These are phyloP conservation scores for Xylaria sp. DNA, from an alignment of 2,329 filamentous ascomycete genomes.

Conservation along the genomic window DNA sequence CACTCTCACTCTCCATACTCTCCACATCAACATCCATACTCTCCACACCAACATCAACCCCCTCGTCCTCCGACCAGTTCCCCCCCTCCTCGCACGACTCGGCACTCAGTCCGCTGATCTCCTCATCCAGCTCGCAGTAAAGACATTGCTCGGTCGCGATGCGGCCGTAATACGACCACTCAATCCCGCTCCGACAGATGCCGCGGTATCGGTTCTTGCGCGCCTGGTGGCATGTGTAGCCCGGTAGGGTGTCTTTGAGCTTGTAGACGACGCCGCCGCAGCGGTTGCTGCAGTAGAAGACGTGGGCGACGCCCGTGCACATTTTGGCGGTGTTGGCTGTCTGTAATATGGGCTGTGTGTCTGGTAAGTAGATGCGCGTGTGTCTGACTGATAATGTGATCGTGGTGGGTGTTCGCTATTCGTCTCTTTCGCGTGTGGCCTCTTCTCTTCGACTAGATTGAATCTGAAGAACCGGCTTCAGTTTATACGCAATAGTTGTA, in stretches of 20 bases:
- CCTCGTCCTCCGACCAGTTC: slow-evolving; percentile 10
- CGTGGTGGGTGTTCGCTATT: background rate
- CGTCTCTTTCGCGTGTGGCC: background rate
- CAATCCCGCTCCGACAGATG: slow-evolving; percentile 22
- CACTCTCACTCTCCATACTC: too few relatives aligned
- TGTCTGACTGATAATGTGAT: background rate
- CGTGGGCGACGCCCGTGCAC: slow-evolving; percentile 23
- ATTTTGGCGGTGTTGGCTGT: slow-evolving; percentile 9
- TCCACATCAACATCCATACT: background rate
- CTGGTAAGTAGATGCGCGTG: background rate
- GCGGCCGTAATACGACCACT: slow-evolving; percentile 16
- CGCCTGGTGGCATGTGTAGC: slow-evolving; percentile 23
- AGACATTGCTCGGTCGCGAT: slow-evolving; percentile 18
- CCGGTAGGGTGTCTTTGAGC: slow-evolving; percentile 8
- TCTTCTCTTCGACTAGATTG: background rate
- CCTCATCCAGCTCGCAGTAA: slow-evolving; percentile 21
- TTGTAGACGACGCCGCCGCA: slow-evolving; percentile 19
- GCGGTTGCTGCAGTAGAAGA: slow-evolving; percentile 11
- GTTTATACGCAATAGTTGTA: background rate
- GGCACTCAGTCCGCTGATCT: slow-evolving; percentile 11
- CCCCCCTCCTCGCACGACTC: slow-evolving; percentile 14
- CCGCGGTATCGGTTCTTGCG: slow-evolving; percentile 9
- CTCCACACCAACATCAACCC: slow-evolving; percentile 17
- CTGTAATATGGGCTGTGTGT: background rate
- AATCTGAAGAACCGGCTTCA: slow-evolving; percentile 9